Conservation (phyloP, 2,329 filamentous ascomycete species). For the Sporothrix protearum region DNA sequence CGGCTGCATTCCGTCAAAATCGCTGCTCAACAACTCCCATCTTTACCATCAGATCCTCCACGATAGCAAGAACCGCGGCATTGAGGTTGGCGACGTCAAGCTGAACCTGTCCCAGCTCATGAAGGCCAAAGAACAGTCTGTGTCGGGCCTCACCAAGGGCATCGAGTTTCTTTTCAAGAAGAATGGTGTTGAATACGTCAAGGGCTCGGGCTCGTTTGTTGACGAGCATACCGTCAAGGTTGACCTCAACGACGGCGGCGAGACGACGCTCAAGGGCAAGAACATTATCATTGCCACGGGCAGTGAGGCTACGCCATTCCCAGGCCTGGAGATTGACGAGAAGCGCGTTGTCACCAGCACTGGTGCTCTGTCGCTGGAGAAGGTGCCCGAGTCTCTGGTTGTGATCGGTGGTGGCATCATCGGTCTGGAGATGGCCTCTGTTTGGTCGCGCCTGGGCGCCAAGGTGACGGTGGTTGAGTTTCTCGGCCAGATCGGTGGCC, state of each 20-base stretch:
- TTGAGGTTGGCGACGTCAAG: constrained; percentile 95
- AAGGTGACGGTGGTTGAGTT: constrained; percentile 98
- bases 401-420: constrained; percentile 99
- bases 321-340: constrained; percentile 92
- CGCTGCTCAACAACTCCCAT: constrained; percentile 98
- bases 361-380: constrained; percentile 80
- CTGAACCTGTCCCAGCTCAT: constrained; percentile 94
- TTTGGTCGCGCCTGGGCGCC: constrained; percentile 90
- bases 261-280: constrained; percentile 82
- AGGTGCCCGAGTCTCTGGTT: constrained; percentile 93
- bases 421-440: constrained; percentile 95
- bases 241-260: constrained; percentile 83
- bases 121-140: constrained; percentile 96
- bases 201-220: constrained; percentile 82
- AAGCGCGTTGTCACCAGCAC: constrained; percentile 97
- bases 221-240: constrained; percentile 91
- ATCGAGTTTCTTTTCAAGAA: constrained; percentile 99
- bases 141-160: constrained; percentile 86
- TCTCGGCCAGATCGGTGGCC: constrained; percentile 91
- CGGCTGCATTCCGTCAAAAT: constrained; percentile 98
- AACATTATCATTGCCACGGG: constrained; percentile 98
- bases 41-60: constrained; percentile 96
- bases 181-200: constrained; percentile 97
- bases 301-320: constrained; percentile 93
- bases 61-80: constrained; percentile 95